Evolutionary conservation across 352 stramenopile species (phyloP).

Genomic region (Elongisporangium undulatum): DNA sequence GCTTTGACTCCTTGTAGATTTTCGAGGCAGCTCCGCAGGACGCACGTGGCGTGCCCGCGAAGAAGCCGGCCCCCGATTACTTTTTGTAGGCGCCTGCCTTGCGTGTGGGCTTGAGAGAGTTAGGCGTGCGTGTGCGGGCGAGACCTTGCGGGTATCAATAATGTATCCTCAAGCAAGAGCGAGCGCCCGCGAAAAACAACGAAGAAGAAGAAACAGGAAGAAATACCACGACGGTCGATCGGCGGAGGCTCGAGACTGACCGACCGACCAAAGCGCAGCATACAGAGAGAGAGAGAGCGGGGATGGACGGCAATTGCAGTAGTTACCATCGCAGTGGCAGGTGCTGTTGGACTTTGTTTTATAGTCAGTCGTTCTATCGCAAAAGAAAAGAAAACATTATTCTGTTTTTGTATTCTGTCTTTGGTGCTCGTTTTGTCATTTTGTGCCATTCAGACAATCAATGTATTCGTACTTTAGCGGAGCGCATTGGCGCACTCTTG

Average conservation of each 20-base stretch:
- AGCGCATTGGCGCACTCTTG: not conserved
- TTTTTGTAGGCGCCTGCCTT: slow-evolving; percentile 90
- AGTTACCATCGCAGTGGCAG: slow-evolving; percentile 10
- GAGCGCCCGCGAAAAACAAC: slow-evolving; percentile 6
- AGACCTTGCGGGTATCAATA: not conserved
- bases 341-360: slow-evolving; percentile 8
- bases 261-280: not conserved
- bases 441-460: no score
- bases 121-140: slow-evolving; percentile 8
- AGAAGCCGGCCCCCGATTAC: slow-evolving; percentile 99
- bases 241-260: not conserved
- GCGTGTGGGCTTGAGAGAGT: slow-evolving; percentile 17
- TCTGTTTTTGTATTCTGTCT: not conserved
- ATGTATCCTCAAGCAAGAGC: slow-evolving; percentile 23
- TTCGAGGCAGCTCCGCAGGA: slow-evolving; percentile 98
- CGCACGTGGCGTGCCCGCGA: slow-evolving; percentile 94
- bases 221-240: slow-evolving; percentile 4
- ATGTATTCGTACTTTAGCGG: not conserved
- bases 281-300: slow-evolving; percentile 1
- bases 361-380: slow-evolving; percentile 3
- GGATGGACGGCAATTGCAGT: slow-evolving; percentile 6
- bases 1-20: slow-evolving; percentile 68
- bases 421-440: not conserved
- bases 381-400: slow-evolving; percentile 1
- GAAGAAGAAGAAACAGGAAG: slow-evolving; percentile 6